These are phyloP conservation scores for Rhododendron vialii DNA, from an alignment of 148 eudicot species.

Conservation along the genomic window DNA sequence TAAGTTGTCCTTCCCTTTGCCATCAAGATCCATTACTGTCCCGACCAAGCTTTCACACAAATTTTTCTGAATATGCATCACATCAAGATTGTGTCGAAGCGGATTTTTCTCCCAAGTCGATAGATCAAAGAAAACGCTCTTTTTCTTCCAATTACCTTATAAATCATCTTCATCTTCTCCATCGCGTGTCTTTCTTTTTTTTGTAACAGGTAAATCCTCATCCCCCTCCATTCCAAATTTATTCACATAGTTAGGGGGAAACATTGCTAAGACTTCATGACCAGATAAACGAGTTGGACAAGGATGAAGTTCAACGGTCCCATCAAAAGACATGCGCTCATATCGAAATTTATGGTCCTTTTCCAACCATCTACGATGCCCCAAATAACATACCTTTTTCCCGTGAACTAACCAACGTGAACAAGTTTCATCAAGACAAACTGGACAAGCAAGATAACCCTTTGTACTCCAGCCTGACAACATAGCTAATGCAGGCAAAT, in stretches of 20 bases:
- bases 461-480: constrained; percentile 20
- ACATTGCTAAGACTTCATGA: not conserved
- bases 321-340: not conserved
- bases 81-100: constrained; percentile 3
- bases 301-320: not conserved
- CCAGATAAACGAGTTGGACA: not conserved
- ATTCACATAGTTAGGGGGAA: not conserved
- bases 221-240: not conserved
- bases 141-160: not conserved
- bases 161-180: not conserved
- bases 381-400: constrained; percentile 3
- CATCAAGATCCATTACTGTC: not conserved
- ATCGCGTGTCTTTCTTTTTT: not conserved
- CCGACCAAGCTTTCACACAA: not conserved
- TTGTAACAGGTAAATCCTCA: not conserved
- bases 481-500: constrained; percentile 15
- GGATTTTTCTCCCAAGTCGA: not conserved
- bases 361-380: not conserved
- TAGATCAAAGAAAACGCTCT: not conserved
- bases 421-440: not conserved
- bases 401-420: not conserved
- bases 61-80: constrained; percentile 7
- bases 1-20: constrained; percentile 3
- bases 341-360: constrained; percentile 1
- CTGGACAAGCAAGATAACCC: constrained; percentile 9